Evolutionary conservation across 2,329 filamentous ascomycete species (phyloP).

Genomic region (Onygenales sp.): DNA sequence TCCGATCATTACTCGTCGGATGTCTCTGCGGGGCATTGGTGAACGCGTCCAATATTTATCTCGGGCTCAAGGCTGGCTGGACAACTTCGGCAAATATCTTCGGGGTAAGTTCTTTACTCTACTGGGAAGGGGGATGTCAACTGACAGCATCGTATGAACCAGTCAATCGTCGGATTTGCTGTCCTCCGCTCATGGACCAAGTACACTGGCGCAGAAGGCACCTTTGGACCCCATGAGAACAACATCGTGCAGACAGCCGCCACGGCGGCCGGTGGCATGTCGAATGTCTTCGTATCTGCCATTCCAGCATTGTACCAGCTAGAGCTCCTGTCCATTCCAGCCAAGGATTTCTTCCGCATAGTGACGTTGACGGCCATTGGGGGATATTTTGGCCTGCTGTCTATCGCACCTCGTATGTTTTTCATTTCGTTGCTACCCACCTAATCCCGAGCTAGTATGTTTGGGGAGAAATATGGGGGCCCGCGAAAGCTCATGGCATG

Average conservation of each 20-base stretch:
- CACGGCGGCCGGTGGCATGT: constrained; percentile 36
- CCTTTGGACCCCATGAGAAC: constrained; percentile 38
- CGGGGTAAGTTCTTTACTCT: constrained; percentile 4
- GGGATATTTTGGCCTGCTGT: constrained; percentile 50
- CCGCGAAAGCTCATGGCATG: constrained; percentile 8
- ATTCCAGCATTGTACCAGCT: constrained; percentile 38
- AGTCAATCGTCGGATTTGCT: constrained; percentile 35
- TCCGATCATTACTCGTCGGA: constrained; percentile 47
- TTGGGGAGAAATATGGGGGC: background rate
- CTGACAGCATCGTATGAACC: background rate
- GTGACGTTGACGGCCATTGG: constrained; percentile 9
- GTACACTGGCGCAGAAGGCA: constrained; percentile 23
- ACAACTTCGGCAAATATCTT: constrained; percentile 9
- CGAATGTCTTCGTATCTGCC: constrained; percentile 35
- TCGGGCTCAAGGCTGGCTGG: constrained; percentile 44
- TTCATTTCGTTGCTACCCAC: constrained; percentile 2
- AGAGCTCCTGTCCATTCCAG: constrained; percentile 20
- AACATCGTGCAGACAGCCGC: constrained; percentile 40
- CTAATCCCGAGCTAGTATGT: no score
- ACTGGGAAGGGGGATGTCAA: background rate
- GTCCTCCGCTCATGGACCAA: constrained; percentile 33
- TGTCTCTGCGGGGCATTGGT: constrained; percentile 49
- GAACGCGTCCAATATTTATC: constrained; percentile 54
- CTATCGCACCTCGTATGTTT: constrained; percentile 43
- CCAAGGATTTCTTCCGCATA: constrained; percentile 9